These are phyloP conservation scores for Naganishia vishniacii DNA, from an alignment of 768 basidiomycete genomes.

Conservation along the genomic window DNA sequence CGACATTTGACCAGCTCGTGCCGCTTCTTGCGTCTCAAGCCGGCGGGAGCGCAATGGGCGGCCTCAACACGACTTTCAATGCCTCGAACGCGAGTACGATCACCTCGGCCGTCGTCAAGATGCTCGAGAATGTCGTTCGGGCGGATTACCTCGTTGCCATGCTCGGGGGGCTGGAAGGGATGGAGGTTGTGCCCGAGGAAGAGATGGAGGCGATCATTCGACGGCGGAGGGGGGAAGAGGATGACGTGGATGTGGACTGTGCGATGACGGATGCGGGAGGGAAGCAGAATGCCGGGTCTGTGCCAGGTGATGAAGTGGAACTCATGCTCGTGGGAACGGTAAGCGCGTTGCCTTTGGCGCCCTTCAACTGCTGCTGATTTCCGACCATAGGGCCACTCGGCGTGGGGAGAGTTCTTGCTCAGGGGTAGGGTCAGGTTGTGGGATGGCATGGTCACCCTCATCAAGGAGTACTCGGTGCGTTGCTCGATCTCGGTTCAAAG, in stretches of 20 bases:
- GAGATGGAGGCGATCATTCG: slow-evolving; percentile 19
- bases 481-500: neutral
- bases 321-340: slow-evolving; percentile 43
- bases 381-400: slow-evolving; percentile 37
- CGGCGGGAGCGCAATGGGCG: neutral
- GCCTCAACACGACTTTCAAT: neutral
- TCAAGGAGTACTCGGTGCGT: slow-evolving; percentile 50
- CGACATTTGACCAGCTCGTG: slow-evolving; percentile 20
- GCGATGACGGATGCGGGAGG: neutral
- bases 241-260: neutral
- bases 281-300: neutral
- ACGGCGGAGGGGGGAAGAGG: neutral
- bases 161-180: slow-evolving; percentile 23
- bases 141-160: slow-evolving; percentile 22
- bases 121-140: slow-evolving; percentile 14
- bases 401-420: slow-evolving; percentile 48
- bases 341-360: neutral
- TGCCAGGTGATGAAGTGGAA: slow-evolving; percentile 39
- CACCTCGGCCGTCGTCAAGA: slow-evolving; percentile 17
- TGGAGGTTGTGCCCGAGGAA: slow-evolving; percentile 5
- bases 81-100: neutral
- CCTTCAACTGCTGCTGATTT: neutral
- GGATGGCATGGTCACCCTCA: slow-evolving; percentile 47
- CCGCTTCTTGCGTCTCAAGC: slow-evolving; percentile 1
- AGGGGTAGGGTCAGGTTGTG: slow-evolving; percentile 45